Evolutionary conservation across 345 rosid species (phyloP), one percentile per base, ranked within the genome.

Genomic region (Linum usitatissimum): DNA sequence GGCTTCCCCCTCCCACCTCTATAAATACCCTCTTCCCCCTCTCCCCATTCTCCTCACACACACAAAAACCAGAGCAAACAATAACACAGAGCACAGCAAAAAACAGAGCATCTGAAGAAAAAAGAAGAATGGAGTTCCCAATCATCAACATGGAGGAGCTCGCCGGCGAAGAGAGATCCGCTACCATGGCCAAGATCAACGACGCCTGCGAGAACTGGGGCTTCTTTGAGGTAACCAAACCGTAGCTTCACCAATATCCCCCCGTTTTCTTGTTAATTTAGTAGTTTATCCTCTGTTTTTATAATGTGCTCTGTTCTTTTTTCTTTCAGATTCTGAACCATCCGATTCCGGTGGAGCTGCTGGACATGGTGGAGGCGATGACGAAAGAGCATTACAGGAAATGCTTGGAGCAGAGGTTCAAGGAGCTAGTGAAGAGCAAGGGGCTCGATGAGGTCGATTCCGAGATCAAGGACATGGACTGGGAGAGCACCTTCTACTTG

Each of bases 161-260:
- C 30, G 18, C n/a, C 21, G 59, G 59, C 59, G 30, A 18, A 3
- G 59, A 55, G 30, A 18, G 59, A 19, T 18, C 23, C 9, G 59
- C 59, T 12, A 55, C 59, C 30, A 55, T 55, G 59, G 59, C 23
- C 9, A 55, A 18, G 71, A 89, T 92, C 81, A 78, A 85, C 55
- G 95, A 89, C 75, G 98, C 96, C 71, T 92, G 98, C 65, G 95
- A 92, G 65, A 92, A 87, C 71, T 92, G 98, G 98, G 98, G 98
- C 0, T 92, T 92, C 82, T 89, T 92, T 68, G 88, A 92, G 98
- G 98, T 92, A 76, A 9, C 3, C 59, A 23, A 23, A 23, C 28
- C 28, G 2, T 2, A 23, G 2, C 2, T 23, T 23, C 28, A 23
- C 34, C 13, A 17, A 19, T 18, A 1, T 60, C 36, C 36, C 18